Evolutionary conservation across 2,329 filamentous ascomycete species (phyloP), one percentile per base, ranked within the genome.

Genomic region (Xylariales sp.): DNA sequence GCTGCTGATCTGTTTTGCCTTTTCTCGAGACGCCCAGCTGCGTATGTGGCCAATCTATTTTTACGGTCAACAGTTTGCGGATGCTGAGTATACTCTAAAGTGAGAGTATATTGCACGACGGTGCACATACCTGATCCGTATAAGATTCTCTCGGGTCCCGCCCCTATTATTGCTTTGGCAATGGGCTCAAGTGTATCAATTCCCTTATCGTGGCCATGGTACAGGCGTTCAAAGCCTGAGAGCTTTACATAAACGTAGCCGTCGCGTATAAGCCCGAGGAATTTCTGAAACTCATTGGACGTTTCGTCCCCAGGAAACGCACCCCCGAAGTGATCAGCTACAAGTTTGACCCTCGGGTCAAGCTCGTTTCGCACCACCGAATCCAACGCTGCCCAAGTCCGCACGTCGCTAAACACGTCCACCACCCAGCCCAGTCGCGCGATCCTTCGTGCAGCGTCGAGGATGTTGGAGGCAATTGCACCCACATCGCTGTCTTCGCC

Each of bases 241-340:
- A 35, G 33, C 23, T 35, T 35, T n/a, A 35, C 33, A 15, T 35
- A 35, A 12, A 35, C 23, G 17, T 28, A 35, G 2, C 33, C 23
- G 17, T 35, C 33, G 8, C 14, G 13, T 10, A 35, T 23, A 12
- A 35, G 33, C 23, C 17, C 17, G 13, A 35, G 16, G 33, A 35
- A 35, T 5, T 16, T 15, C 17, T 35, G 33, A 12, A 27, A 35
- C 11, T 35, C 33, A 5, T 6, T 4, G 5, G 14, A 10, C 15
- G 24, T 8, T 21, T 25, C 33, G 16, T 35, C 33, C n/a, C 33
- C 33, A n/a, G 21, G 33, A 8, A 27, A 14, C 5, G 23, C 18
- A 20, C 23, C 23, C 5, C 33, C 20, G 23, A 25, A 24, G 33
- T 27, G 33, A 23, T 35, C 33, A n/a, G 33, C 33, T 15, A 33